These are phyloP conservation scores for Fusarium temperatum DNA, from an alignment of 2,329 filamentous ascomycete genomes.

Conservation along the genomic window DNA sequence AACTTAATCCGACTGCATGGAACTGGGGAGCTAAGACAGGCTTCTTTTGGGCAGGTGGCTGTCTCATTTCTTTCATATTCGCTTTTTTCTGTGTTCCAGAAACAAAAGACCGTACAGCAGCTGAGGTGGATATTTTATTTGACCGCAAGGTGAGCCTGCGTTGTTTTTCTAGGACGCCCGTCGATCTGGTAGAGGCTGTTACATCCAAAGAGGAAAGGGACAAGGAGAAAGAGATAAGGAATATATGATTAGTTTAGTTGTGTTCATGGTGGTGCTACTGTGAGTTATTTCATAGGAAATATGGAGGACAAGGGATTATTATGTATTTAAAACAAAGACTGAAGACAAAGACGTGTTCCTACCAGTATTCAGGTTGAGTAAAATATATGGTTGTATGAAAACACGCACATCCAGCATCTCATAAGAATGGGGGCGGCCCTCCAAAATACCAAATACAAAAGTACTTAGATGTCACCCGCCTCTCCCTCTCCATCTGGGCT, in stretches of 20 bases:
- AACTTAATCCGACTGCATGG: not conserved
- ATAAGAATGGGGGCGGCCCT: not conserved
- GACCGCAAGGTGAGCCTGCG: not conserved
- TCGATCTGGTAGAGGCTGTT: not conserved
- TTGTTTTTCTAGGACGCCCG: not conserved
- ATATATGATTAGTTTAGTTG: no score
- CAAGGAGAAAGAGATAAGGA: not conserved
- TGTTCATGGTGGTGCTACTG: no score
- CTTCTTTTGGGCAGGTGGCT: not conserved
- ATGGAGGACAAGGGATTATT: no score
- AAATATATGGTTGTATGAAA: no score
- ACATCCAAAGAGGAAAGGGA: not conserved
- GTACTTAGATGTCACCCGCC: not conserved
- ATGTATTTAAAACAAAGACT: no score
- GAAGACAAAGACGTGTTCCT: no score
- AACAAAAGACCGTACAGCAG: not conserved
- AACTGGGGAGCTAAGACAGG: not conserved
- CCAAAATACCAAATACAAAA: not conserved
- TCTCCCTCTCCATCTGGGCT: not conserved
- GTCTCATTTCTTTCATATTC: not conserved
- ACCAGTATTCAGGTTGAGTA: no score
- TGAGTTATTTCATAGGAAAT: accelerated
- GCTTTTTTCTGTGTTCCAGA: not conserved
- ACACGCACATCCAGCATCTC: no score
- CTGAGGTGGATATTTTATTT: not conserved